Base-by-base conservation (phyloP, 768 basidiomycete species). In the Phylloporus arenicola region DNA sequence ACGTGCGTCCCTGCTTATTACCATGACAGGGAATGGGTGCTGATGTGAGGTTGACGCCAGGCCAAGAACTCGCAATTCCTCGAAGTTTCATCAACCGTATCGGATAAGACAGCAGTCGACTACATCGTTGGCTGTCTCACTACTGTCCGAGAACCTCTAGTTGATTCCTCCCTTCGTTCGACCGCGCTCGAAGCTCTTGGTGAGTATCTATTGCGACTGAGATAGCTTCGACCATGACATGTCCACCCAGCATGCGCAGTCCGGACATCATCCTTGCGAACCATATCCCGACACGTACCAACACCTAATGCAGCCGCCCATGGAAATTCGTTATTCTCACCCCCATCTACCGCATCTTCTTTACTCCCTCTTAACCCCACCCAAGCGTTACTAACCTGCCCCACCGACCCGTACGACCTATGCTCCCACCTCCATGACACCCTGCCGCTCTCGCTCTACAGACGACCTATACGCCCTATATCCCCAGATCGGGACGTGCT, bases 91-190 rank as follows among this genome's bases (percentile, higher is more conserved):
- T 89, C 91, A 52, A 96, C 88, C 54, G 65, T 72, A 2, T 68
- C 96, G 52, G 95, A 97, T 64, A 91, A 88, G 66, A 86, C 83
- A 64, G 76, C 87, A 0, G 75, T 92, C 14, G 94, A 97, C 44
- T 87, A 83, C 55, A 77, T 98, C 41, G 82, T 88, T 0, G 78
- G 77, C 22, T 83, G 86, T 2, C 72, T 96, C 16, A 68, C 78
- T 2, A 62, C 68, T 10, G 58, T 64, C 12, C 60, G 46, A 22
- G 64, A 50, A 55, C 64, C 50, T 12, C 66, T 99, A 46, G 95
- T 97, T 56, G 92, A 92, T 47, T 97, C 93, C 60, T 72, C 75
- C 9, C 70, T 98, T 33, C 78, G 84, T 16, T 81, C 86, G 0
- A 79, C 78, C 42, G 81, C 82, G 1, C 73, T 97, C 16, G 95